Base-by-base conservation (phyloP, 2,329 filamentous ascomycete genomes). In the Microdochium bolleyi region DNA sequence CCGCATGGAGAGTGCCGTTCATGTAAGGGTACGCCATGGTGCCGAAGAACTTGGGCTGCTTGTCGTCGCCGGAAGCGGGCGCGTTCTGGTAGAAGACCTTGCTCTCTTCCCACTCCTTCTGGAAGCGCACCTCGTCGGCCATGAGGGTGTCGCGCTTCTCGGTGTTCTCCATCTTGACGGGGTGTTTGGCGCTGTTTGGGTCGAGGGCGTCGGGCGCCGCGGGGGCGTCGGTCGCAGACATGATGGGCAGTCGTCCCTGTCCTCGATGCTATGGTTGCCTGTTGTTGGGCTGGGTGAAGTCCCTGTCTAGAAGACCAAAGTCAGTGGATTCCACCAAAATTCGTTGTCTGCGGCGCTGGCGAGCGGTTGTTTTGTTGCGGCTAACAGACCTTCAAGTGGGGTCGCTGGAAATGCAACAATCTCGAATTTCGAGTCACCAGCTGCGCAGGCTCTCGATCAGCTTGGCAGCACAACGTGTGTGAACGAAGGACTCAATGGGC, bases 1-100 rank as follows among this genome's bases (percentile, higher is more conserved):
- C 94, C 30, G 88, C 90, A 66, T 97, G 92, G 24, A 95, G 79
- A 55, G 84, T 88, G 57, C 90, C 90, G 71, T 95, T 95, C 86
- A 67, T 71, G 56, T 71, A 73, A 19, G 70, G 73, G 56, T 73
- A 76, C 24, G 73, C 72, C 55, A 74, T 71, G 41, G 70, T 61
- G 82, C 87, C 90, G 67, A 92, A 95, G 78, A 92, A 96, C 74
- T 97, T 97, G 60, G 92, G 92, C 63, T 88, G 75, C 68, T 91
- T 85, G 64, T 85, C 79, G 61, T 96, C 91, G 57, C 79, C 73
- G 51, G 84, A 83, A 21, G 88, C 84, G 32, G 94, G 94, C 24
- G 94, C 91, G 70, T 97, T 77, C 62, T 85, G 80, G 71, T 96
- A 80, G 79, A 97, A 99, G 61, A 96, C 75, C 58, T 80, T 79